Evolutionary conservation across 2,329 filamentous ascomycete species (phyloP).

Genomic region (Aspergillus costaricaensis): DNA sequence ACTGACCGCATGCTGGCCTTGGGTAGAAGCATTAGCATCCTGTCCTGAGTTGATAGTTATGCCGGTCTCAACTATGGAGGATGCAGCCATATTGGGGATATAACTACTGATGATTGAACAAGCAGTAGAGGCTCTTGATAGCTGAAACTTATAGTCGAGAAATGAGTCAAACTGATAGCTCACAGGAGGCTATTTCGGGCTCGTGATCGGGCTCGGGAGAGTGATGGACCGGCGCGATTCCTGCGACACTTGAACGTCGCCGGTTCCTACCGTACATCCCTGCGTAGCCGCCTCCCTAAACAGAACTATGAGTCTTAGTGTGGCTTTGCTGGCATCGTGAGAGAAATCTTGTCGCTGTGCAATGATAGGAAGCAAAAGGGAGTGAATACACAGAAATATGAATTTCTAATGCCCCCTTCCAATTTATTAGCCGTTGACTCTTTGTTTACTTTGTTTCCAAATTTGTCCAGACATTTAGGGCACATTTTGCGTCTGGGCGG

Average conservation of each 20-base stretch:
- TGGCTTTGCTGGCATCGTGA: too few species aligned
- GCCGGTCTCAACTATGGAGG: neutral
- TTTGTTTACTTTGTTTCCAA: too few species aligned
- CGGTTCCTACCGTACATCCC: neutral
- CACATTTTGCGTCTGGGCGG: too few species aligned
- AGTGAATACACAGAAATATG: too few species aligned
- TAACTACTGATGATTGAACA: neutral
- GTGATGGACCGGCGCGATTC: neutral
- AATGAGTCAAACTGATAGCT: neutral
- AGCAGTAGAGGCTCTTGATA: neutral
- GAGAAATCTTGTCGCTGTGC: too few species aligned
- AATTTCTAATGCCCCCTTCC: too few species aligned
- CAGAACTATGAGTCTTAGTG: too few species aligned
- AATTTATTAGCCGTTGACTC: too few species aligned
- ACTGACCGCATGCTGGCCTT: neutral
- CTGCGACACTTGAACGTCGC: neutral
- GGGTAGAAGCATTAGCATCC: neutral
- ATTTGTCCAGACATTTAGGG: too few species aligned
- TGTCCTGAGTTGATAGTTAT: neutral
- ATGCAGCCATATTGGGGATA: neutral
- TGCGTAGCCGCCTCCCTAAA: neutral
- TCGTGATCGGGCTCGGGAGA: too few species aligned
- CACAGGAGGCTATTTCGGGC: neutral
- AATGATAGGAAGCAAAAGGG: too few species aligned
- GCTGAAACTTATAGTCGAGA: neutral